phyloP scores from a whole-genome alignment of 2,329 filamentous ascomycete species.

The Fonsecaea erecta region DNA sequence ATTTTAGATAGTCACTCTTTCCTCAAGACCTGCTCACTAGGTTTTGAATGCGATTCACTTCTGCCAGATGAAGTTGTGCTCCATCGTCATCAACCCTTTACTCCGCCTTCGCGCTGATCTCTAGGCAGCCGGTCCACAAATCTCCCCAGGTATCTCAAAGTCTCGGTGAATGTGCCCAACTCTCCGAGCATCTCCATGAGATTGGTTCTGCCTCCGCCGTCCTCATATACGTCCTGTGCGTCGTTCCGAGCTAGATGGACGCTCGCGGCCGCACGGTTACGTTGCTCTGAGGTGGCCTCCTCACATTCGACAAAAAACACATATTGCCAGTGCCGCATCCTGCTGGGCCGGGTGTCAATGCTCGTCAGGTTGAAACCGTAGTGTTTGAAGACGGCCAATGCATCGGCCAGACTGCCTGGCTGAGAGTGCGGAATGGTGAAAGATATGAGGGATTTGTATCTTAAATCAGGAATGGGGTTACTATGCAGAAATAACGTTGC shows the following conservation, averaged over 20 bases:
- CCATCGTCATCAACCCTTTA: neutral
- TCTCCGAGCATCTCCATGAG: constrained; percentile 41
- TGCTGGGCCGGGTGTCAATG: constrained; percentile 77
- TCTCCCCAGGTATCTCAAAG: constrained; percentile 41
- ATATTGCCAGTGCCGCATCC: constrained; percentile 71
- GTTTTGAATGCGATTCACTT: constrained; percentile 8
- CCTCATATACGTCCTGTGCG: constrained; percentile 33
- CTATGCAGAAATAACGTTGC: neutral
- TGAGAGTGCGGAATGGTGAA: constrained; percentile 80
- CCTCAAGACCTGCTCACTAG: neutral
- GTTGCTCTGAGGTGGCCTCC: constrained; percentile 10
- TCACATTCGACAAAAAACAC: constrained; percentile 93
- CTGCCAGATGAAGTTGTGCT: neutral
- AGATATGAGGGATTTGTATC: constrained; percentile 72
- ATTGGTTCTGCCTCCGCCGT: constrained; percentile 35
- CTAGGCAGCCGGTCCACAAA: constrained; percentile 32
- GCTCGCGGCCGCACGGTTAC: neutral
- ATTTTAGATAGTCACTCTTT: constrained; percentile 27
- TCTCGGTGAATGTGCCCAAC: constrained; percentile 45
- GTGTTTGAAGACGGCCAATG: constrained; percentile 75
- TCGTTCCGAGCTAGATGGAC: neutral
- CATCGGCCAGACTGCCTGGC: constrained; percentile 82
- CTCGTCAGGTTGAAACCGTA: constrained; percentile 81
- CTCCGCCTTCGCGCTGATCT: constrained; percentile 1
- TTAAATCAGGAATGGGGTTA: constrained; percentile 20